Percentiles rank a stretch among this genome's conserved stretches.
Evolutionary conservation across 106 monocot species (phyloP).

Genomic region (Dendrobium officinale): DNA sequence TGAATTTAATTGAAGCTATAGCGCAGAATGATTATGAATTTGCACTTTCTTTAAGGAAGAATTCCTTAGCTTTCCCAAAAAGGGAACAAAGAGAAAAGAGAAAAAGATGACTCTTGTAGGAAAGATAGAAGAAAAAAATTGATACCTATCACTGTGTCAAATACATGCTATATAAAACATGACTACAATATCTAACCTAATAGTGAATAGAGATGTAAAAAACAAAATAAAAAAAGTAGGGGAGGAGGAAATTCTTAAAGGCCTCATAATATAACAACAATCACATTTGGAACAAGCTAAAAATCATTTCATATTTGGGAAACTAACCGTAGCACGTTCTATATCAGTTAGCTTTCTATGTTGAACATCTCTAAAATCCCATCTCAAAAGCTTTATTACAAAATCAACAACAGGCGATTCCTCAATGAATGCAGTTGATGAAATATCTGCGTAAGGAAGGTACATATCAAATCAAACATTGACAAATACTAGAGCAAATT

Average conservation of each 20-base stretch:
- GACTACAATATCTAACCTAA: too few relatives aligned
- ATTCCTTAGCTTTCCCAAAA: background rate
- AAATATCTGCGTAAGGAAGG: conserved; percentile 66
- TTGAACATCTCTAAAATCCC: conserved; percentile 18
- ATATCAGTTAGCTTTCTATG: conserved; percentile 59
- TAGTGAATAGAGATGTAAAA: too few relatives aligned
- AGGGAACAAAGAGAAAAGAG: background rate
- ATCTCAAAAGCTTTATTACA: conserved; percentile 59
- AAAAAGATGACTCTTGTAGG: too few relatives aligned
- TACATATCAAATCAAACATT: background rate
- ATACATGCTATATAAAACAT: too few relatives aligned
- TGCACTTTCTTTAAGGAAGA: background rate
- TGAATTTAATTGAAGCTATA: background rate
- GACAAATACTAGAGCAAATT: background rate
- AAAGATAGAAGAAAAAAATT: too few relatives aligned
- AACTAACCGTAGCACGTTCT: conserved; percentile 76
- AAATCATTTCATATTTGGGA: background rate
- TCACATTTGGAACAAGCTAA: background rate
- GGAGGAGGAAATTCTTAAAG: too few relatives aligned
- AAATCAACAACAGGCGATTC: conserved; percentile 81
- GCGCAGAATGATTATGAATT: background rate
- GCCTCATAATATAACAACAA: background rate
- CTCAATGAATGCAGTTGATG: conserved; percentile 86
- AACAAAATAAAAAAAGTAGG: too few relatives aligned
- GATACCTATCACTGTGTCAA: too few relatives aligned